Conservation (phyloP, 768 basidiomycete species). For the Tephrocybe sp. region DNA sequence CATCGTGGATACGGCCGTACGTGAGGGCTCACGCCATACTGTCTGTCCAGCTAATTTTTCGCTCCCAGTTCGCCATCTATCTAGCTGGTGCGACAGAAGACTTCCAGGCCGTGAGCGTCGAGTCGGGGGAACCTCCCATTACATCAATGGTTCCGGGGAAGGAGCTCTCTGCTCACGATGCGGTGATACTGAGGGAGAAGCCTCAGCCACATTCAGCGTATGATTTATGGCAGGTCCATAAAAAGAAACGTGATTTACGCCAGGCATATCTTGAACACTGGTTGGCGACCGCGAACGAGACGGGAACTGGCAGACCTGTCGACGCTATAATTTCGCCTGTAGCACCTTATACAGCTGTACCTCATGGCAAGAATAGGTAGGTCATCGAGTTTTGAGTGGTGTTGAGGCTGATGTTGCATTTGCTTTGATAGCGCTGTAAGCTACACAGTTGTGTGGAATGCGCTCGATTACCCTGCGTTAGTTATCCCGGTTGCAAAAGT, state of each 20-base stretch:
- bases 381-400: constrained; percentile 11
- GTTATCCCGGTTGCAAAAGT: constrained; percentile 67
- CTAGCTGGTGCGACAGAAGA: constrained; percentile 50
- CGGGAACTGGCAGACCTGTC: constrained; percentile 70
- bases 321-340: constrained; percentile 74
- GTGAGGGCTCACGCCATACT: constrained; percentile 13
- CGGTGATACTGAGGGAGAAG: background rate
- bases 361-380: constrained; percentile 60
- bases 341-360: constrained; percentile 59
- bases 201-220: constrained; percentile 35
- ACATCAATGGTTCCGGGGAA: constrained; percentile 41
- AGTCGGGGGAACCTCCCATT: constrained; percentile 57
- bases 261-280: constrained; percentile 62
- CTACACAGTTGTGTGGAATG: constrained; percentile 69
- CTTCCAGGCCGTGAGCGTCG: constrained; percentile 32
- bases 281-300: constrained; percentile 49
- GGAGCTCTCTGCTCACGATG: background rate
- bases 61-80: constrained; percentile 39
- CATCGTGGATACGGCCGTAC: constrained; percentile 41
- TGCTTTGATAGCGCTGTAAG: constrained; percentile 34
- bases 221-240: constrained; percentile 69
- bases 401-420: constrained; percentile 8
- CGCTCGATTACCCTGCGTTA: constrained; percentile 63
- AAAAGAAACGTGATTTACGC: constrained; percentile 46
- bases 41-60: background rate